Percentiles rank a stretch among this genome's conserved stretches.
Evolutionary conservation across 179 eudicot species (phyloP).

Genomic region (Spergularia azorica): DNA sequence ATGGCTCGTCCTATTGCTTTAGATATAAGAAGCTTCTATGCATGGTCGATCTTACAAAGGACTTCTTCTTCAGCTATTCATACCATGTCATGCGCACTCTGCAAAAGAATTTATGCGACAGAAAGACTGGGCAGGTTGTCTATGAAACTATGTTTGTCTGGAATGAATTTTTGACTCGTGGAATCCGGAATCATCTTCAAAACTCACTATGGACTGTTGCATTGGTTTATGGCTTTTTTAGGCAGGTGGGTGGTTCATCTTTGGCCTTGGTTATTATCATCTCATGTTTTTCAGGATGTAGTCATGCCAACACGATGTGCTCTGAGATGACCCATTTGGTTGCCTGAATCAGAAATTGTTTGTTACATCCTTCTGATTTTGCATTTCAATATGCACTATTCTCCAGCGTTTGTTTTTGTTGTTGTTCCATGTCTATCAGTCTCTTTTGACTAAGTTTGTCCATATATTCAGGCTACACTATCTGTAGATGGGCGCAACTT

Average conservation of each 20-base stretch:
- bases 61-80: slow-evolving; percentile 93
- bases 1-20: slow-evolving; percentile 28
- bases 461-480: slow-evolving; percentile 53
- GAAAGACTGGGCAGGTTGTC: slow-evolving; percentile 52
- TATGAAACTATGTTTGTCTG: slow-evolving; percentile 96
- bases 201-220: slow-evolving; percentile 91
- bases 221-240: slow-evolving; percentile 87
- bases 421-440: background rate
- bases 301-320: slow-evolving; percentile 1
- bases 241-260: slow-evolving; percentile 55
- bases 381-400: background rate
- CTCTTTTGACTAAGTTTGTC: slow-evolving; percentile 14
- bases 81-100: slow-evolving; percentile 91
- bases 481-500: slow-evolving; percentile 69
- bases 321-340: background rate
- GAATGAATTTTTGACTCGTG: slow-evolving; percentile 93
- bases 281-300: background rate
- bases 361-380: background rate
- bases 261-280: slow-evolving; percentile 3
- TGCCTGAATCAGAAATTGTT: background rate
- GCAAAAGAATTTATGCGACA: slow-evolving; percentile 73
- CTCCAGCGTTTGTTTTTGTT: background rate
- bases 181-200: slow-evolving; percentile 66
- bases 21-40: slow-evolving; percentile 93
- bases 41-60: slow-evolving; percentile 97